Percentiles rank a stretch among this genome's conserved stretches.
phyloP scores from a whole-genome alignment of 2,329 filamentous ascomycete species.

The Samsoniella hepiali region DNA sequence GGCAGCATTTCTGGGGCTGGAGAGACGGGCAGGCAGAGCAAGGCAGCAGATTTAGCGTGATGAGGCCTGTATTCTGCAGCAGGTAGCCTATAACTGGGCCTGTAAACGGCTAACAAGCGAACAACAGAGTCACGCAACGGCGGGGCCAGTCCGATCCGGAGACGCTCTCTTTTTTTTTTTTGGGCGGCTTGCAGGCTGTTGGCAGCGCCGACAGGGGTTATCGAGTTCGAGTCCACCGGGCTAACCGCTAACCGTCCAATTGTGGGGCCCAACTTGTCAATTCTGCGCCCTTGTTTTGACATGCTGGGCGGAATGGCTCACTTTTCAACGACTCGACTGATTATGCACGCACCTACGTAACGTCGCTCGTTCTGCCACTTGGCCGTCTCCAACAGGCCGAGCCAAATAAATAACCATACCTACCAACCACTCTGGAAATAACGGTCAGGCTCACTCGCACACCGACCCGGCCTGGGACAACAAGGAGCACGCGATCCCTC shows the following conservation, averaged over 20 bases:
- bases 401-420: no score
- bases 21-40: neutral
- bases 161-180: neutral
- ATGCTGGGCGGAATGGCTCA: conserved; percentile 4
- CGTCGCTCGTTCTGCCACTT: no score
- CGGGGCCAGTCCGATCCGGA: conserved; percentile 15
- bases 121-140: conserved; percentile 12
- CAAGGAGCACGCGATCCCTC: no score
- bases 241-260: conserved; percentile 9
- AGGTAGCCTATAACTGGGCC: no score
- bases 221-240: no score
- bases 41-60: neutral
- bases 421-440: neutral
- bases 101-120: neutral
- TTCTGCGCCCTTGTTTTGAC: conserved; percentile 40
- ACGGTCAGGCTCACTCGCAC: no score
- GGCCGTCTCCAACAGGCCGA: no score
- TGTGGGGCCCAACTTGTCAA: conserved; percentile 29
- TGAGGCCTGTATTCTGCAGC: neutral
- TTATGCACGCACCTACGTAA: no score
- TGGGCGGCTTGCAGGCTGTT: neutral
- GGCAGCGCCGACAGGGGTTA: no score
- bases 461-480: no score
- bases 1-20: conserved; percentile 1
- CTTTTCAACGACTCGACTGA: no score